phyloP scores from a whole-genome alignment of 225 moss, liverwort and hornwort species.

The Takakia lepidozioides region DNA sequence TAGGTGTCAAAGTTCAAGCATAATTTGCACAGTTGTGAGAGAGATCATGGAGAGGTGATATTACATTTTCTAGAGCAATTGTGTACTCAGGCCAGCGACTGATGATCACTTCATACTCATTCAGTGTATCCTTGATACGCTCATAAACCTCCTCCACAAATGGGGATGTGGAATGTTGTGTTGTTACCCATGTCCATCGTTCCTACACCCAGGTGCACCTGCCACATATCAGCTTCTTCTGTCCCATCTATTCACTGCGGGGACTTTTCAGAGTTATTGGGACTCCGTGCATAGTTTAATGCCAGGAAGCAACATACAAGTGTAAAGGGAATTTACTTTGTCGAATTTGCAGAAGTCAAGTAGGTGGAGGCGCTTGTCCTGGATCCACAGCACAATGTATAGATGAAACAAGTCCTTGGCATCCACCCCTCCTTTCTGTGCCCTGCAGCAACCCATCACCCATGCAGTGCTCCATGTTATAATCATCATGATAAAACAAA shows the following conservation, averaged over 20 bases:
- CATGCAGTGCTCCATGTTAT: too few relatives aligned
- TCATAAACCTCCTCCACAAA: constrained; percentile 86
- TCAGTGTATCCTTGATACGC: constrained; percentile 72
- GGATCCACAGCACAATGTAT: constrained; percentile 94
- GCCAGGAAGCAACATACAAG: too few relatives aligned
- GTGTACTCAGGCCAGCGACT: constrained; percentile 98
- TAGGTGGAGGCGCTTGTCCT: constrained; percentile 88
- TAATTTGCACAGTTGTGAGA: too few relatives aligned
- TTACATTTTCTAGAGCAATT: constrained; percentile 72
- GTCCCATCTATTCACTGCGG: too few relatives aligned
- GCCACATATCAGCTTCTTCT: background rate
- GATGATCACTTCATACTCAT: constrained; percentile 83
- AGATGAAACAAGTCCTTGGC: constrained; percentile 85
- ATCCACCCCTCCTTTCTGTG: constrained; percentile 69
- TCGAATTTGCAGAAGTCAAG: constrained; percentile 94
- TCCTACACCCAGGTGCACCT: constrained; percentile 34
- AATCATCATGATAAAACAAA: background rate
- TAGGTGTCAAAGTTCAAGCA: too few relatives aligned
- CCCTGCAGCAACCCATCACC: constrained; percentile 34
- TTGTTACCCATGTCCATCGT: constrained; percentile 91
- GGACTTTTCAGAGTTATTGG: too few relatives aligned
- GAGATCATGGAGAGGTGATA: too few relatives aligned
- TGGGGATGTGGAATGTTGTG: constrained; percentile 80
- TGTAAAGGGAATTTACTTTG: constrained; percentile 35
- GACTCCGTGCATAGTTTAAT: too few relatives aligned